Conservation (phyloP, 176 grass and related monocot genomes). For the Musa acuminata region DNA sequence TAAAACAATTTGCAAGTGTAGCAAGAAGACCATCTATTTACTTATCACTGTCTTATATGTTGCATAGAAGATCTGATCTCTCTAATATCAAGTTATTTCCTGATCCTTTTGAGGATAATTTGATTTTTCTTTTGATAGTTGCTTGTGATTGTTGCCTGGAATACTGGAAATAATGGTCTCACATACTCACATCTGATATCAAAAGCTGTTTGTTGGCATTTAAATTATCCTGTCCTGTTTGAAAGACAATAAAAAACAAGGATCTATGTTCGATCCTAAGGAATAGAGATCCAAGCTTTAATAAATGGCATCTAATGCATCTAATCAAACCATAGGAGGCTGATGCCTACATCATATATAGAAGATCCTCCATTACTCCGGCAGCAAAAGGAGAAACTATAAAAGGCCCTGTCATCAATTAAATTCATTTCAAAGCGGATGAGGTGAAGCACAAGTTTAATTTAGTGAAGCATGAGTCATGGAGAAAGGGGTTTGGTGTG, state of each 20-base stretch:
- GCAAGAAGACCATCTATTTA: too few species aligned
- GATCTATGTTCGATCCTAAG: background rate
- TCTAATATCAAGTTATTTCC: too few species aligned
- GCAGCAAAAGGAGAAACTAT: slow-evolving; percentile 9
- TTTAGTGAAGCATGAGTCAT: slow-evolving; percentile 31
- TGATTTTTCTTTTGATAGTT: too few species aligned
- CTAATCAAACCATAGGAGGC: slow-evolving; percentile 21
- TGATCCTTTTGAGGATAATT: too few species aligned
- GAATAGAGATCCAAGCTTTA: slow-evolving; percentile 42
- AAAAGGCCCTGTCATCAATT: background rate
- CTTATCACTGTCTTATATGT: too few species aligned
- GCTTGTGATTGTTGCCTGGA: too few species aligned
- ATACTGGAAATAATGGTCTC: too few species aligned
- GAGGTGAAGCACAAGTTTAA: slow-evolving; percentile 18
- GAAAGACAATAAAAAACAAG: background rate
- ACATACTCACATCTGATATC: too few species aligned
- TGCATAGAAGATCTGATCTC: too few species aligned
- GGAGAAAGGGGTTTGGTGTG: slow-evolving; percentile 30
- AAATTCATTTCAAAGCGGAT: background rate
- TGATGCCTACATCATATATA: slow-evolving; percentile 27
- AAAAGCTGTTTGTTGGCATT: background rate
- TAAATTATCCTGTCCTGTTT: background rate
- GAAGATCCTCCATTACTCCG: slow-evolving; percentile 36
- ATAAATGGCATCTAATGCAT: slow-evolving; percentile 32
- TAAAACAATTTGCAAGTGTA: too few species aligned